phyloP scores from a whole-genome alignment of 2,329 filamentous ascomycete species.

The Chaetothyriales sp. region DNA sequence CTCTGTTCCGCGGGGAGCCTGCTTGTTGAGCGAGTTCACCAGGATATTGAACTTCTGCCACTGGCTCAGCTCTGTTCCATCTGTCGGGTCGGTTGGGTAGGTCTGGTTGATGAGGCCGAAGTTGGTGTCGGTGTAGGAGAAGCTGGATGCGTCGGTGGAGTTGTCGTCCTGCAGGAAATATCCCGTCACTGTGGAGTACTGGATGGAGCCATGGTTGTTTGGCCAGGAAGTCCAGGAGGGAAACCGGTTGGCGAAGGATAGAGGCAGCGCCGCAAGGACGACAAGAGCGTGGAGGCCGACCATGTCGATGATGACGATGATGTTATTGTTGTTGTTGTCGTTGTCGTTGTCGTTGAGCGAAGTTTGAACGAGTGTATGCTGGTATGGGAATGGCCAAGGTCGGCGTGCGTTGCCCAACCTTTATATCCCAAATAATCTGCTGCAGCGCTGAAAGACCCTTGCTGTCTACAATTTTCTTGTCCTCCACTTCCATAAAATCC shows the following conservation, averaged over 20 bases:
- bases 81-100: slow-evolving; percentile 28
- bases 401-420: too few species aligned
- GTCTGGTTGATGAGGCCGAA: slow-evolving; percentile 35
- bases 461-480: too few species aligned
- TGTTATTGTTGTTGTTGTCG: too few species aligned
- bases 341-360: not conserved
- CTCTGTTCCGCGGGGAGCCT: slow-evolving; percentile 23
- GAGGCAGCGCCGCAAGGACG: not conserved
- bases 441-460: too few species aligned
- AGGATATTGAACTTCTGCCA: slow-evolving; percentile 40
- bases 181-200: slow-evolving; percentile 29
- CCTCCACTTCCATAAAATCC: too few species aligned
- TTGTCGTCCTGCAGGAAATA: slow-evolving; percentile 39
- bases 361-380: not conserved
- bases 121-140: slow-evolving; percentile 33
- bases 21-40: slow-evolving; percentile 31
- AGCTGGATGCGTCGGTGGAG: slow-evolving; percentile 30
- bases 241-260: not conserved
- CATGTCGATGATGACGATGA: not conserved
- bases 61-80: slow-evolving; percentile 30
- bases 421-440: too few species aligned
- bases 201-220: not conserved
- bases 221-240: not conserved
- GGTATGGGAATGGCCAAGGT: too few species aligned
- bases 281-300: not conserved